Percentiles rank a stretch among this genome's conserved stretches.
phyloP scores from a whole-genome alignment of 148 eudicot species.

The Rhododendron mucronatum region DNA sequence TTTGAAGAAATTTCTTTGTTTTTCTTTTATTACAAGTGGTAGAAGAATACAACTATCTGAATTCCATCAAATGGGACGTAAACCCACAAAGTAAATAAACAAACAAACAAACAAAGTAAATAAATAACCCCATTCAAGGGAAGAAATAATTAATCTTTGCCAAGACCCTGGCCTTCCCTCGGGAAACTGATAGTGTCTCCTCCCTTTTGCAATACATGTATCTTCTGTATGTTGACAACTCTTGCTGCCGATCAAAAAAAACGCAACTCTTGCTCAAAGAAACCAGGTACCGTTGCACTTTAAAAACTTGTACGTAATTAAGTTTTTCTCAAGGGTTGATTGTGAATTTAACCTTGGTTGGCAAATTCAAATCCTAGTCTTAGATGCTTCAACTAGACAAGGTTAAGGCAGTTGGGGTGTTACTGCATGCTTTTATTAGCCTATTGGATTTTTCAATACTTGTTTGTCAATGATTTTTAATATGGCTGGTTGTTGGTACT shows the following conservation, averaged over 20 bases:
- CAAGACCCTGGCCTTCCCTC: too few relatives aligned
- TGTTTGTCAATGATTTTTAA: slow-evolving; percentile 4
- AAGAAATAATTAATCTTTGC: too few relatives aligned
- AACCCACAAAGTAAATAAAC: too few relatives aligned
- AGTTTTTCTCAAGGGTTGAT: background rate
- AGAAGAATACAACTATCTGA: background rate
- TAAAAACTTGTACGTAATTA: background rate
- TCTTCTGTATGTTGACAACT: background rate
- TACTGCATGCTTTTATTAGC: background rate
- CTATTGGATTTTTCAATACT: background rate
- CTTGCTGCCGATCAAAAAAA: background rate
- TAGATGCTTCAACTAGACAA: background rate
- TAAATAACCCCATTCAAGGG: too few relatives aligned
- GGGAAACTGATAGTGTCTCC: background rate
- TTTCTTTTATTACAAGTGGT: too few relatives aligned
- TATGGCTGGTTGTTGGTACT: background rate
- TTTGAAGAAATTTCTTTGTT: background rate
- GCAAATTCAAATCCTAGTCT: background rate
- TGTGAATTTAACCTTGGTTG: background rate
- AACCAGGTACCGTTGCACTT: background rate
- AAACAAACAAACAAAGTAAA: too few relatives aligned
- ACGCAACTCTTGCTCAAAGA: background rate
- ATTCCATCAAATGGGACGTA: too few relatives aligned
- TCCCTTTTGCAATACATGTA: background rate
- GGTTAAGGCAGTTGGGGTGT: background rate